Evolutionary conservation across 768 basidiomycete genomes (phyloP), one percentile per base, ranked within the genome.

Genomic region (Leccinum rimulosum): DNA sequence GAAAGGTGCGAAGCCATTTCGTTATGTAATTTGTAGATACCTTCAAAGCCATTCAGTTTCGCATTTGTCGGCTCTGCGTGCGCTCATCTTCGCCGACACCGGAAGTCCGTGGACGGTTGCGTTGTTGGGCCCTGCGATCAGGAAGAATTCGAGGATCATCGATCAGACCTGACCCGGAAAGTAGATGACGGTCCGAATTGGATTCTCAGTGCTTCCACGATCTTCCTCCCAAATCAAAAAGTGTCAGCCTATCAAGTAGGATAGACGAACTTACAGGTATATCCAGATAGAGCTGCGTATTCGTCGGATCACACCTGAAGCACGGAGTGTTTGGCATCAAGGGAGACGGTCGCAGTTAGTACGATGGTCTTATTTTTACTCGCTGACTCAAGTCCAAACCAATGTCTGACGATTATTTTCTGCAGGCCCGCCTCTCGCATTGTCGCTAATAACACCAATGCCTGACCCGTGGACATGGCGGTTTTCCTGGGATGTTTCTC

Each of bases 391-490:
- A 33, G 56, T 70, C 66, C 53, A 80, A 70, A 40, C 69, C 73
- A 4, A 75, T 70, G 55, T 82, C 80, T 4, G 71, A 68, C 68
- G 59, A 76, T 64, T 28, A 68, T 56, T 6, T 72, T 71, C 22
- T 19, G 75, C 61, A 17, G 63, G 62, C 61, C 79, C 77, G 12
- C 79, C 79, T 25, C 70, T 70, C 6, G 76, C 70, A 57, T 76
- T 76, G 67, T 80, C 76, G 55, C 74, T 74, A 35, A 73, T 50
- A 49, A 81, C 74, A 19, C 75, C 78, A 11, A 69, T 66, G 3
- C 80, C 79, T 1, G 80, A 79, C 19, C 78, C 66, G 43, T 81
- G 79, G 50, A 81, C 70, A 55, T 79, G 81, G 27, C 80, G 56
- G 0, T 79, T 73, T 72, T 14, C 70, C 76, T 2, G 75, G 75